Percentiles rank a stretch among this genome's conserved stretches.
phyloP scores from a whole-genome alignment of 805 yeast species.

The Candida railenensis region DNA sequence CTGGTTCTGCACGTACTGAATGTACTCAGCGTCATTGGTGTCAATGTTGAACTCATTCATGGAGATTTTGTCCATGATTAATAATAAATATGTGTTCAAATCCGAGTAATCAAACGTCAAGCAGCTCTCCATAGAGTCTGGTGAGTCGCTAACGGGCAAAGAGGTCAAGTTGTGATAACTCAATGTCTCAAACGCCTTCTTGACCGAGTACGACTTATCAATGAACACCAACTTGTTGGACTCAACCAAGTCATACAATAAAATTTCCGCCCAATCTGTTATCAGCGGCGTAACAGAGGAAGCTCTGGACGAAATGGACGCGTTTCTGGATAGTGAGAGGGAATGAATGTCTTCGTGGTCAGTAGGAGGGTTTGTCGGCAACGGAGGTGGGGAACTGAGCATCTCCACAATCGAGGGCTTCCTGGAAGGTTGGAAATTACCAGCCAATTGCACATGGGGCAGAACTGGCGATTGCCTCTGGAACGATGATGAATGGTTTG shows the following conservation, averaged over 20 bases:
- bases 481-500: conserved; percentile 15
- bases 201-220: conserved; percentile 69
- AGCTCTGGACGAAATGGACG: conserved; percentile 27
- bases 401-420: conserved; percentile 73
- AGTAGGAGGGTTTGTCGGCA: conserved; percentile 43
- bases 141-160: conserved; percentile 65
- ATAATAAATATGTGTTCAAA: conserved; percentile 77
- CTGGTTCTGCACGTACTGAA: conserved; percentile 41
- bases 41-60: conserved; percentile 33
- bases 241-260: conserved; percentile 72
- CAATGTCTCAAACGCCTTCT: conserved; percentile 82
- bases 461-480: conserved; percentile 18
- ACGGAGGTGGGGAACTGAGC: conserved; percentile 73
- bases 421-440: conserved; percentile 22
- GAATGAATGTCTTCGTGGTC: conserved; percentile 38
- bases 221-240: conserved; percentile 73
- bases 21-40: conserved; percentile 23
- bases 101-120: conserved; percentile 91
- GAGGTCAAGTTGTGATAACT: conserved; percentile 75
- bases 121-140: conserved; percentile 59
- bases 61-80: conserved; percentile 73
- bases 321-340: conserved; percentile 36
- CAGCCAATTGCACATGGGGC: conserved; percentile 10
- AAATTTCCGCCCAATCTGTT: conserved; percentile 71
- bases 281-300: conserved; percentile 19